A percentile compares a stretch with the other conserved stretches of the same genome.
Conservation (phyloP, 2,329 filamentous ascomycete genomes). For the Pseudogymnoascus sp. region DNA sequence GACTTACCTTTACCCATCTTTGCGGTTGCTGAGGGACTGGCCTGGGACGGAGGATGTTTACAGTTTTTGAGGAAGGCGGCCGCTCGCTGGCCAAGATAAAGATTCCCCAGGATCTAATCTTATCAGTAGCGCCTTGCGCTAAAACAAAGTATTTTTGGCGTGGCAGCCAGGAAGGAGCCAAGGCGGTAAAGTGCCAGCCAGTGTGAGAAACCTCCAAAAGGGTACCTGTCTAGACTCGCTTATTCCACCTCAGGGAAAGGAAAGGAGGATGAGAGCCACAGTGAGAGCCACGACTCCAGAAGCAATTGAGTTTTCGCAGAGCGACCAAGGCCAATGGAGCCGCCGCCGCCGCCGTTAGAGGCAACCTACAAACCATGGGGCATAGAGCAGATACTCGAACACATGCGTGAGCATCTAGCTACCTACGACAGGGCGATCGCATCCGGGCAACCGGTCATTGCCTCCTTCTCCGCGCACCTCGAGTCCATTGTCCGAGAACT, state of each 20-base stretch:
- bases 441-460: background rate
- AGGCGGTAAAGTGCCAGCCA: background rate
- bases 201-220: background rate
- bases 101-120: conserved; percentile 1
- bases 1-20: conserved; percentile 21
- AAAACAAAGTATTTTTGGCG: background rate
- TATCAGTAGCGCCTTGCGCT: background rate
- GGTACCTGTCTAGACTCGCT: background rate
- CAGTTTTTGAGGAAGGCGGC: background rate
- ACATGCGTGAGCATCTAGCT: background rate
- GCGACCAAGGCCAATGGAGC: background rate
- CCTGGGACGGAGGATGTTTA: background rate
- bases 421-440: background rate
- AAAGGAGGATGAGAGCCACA: background rate
- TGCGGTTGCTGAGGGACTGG: background rate
- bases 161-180: background rate
- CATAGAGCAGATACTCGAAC: background rate
- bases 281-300: background rate
- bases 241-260: background rate
- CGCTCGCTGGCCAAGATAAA: background rate
- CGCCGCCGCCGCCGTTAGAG: background rate
- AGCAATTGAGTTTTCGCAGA: background rate
- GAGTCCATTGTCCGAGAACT: background rate
- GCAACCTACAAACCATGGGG: background rate
- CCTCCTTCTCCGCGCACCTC: background rate